phyloP scores from a whole-genome alignment of 352 stramenopile species.

The Phytophthora pseudosyringae region DNA sequence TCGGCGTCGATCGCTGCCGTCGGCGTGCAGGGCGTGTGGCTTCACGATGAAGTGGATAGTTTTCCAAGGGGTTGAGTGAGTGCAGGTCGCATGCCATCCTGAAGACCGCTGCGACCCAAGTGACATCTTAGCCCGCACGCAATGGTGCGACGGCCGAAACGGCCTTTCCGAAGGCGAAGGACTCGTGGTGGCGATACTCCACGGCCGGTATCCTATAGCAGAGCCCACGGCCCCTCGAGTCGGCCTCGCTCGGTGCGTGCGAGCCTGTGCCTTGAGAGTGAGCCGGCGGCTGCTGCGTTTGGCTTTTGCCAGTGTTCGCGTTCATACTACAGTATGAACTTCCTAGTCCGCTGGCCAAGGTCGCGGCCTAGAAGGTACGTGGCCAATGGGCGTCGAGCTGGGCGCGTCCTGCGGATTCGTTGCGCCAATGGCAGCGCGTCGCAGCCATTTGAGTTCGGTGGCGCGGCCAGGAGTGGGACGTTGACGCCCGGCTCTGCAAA shows the following conservation, averaged over 20 bases:
- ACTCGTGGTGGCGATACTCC: too few species aligned
- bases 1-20: too few species aligned
- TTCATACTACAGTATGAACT: too few species aligned
- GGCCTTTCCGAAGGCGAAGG: neutral
- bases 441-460: slow-evolving; percentile 19
- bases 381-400: neutral
- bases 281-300: too few species aligned
- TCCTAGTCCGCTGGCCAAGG: too few species aligned
- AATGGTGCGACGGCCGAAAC: slow-evolving; percentile 24
- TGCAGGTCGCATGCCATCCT: slow-evolving; percentile 14
- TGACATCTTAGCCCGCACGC: slow-evolving; percentile 31
- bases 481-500: slow-evolving; percentile 25
- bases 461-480: too few species aligned
- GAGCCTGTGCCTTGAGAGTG: too few species aligned
- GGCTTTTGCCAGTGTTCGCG: neutral
- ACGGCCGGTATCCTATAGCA: neutral
- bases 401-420: neutral
- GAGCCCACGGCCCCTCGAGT: too few species aligned
- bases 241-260: too few species aligned
- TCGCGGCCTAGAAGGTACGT: neutral
- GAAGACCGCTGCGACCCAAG: too few species aligned
- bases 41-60: slow-evolving; percentile 15
- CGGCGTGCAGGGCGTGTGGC: neutral
- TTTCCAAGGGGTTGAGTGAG: slow-evolving; percentile 2
- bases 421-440: slow-evolving; percentile 6